Conservation (phyloP, 768 basidiomycete genomes). For the Trametes maxima region DNA sequence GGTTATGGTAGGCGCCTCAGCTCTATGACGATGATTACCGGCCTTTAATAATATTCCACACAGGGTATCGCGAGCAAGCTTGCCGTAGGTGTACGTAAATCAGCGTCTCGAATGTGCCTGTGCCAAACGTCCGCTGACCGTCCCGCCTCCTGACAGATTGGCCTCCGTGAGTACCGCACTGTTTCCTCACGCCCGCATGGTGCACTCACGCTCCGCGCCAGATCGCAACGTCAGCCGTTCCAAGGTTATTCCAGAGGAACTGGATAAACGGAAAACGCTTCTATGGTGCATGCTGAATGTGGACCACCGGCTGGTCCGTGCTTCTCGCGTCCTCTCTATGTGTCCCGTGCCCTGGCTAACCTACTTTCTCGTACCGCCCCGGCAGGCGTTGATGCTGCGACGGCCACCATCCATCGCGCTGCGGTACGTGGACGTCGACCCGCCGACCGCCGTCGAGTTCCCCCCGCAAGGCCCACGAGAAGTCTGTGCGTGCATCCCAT, state of each 20-base stretch:
- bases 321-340: constrained; percentile 13
- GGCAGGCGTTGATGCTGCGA: constrained; percentile 67
- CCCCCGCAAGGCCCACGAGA: constrained; percentile 34
- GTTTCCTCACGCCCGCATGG: constrained; percentile 10
- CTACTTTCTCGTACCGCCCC: constrained; percentile 14
- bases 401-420: constrained; percentile 70
- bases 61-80: constrained; percentile 66
- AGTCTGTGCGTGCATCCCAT: constrained; percentile 20
- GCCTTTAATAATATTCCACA: neutral
- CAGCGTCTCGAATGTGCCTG: neutral
- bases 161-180: constrained; percentile 52
- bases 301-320: constrained; percentile 65
- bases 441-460: constrained; percentile 34
- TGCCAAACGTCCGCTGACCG: constrained; percentile 12
- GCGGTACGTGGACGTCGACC: constrained; percentile 63
- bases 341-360: constrained; percentile 7
- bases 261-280: constrained; percentile 66
- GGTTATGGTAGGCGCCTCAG: constrained; percentile 48
- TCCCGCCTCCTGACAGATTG: constrained; percentile 50
- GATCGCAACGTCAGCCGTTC: constrained; percentile 68
- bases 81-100: constrained; percentile 50
- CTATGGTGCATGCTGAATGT: constrained; percentile 78
- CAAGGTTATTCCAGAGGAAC: constrained; percentile 71
- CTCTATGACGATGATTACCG: neutral
- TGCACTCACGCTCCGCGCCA: constrained; percentile 32